These are phyloP conservation scores for Mercurialis annua DNA, from an alignment of 345 rosid genomes.

Conservation along the genomic window DNA sequence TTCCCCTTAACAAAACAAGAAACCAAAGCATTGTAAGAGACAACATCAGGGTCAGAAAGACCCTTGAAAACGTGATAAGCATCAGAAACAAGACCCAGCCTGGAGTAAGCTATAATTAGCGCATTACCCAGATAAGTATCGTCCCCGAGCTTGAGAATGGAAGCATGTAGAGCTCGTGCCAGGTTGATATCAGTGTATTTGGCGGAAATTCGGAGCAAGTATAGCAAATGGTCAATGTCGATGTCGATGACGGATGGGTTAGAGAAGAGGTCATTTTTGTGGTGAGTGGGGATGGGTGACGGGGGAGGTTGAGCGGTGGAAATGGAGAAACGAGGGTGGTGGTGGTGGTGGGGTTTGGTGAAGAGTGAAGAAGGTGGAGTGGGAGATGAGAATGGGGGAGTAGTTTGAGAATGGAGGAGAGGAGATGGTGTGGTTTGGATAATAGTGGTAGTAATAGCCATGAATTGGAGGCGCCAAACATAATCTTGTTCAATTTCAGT, in stretches of 20 bases:
- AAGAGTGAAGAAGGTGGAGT: slow-evolving; percentile 18
- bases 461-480: slow-evolving; percentile 25
- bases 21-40: slow-evolving; percentile 62
- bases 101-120: slow-evolving; percentile 57
- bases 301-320: slow-evolving; percentile 7
- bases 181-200: slow-evolving; percentile 43
- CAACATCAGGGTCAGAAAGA: slow-evolving; percentile 55
- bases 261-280: too few relatives aligned
- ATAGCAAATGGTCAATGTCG: slow-evolving; percentile 33
- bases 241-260: slow-evolving; percentile 19
- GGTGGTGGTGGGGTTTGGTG: slow-evolving; percentile 14
- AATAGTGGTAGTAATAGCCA: slow-evolving; percentile 47
- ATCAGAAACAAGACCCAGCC: slow-evolving; percentile 47
- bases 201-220: slow-evolving; percentile 51
- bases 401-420: slow-evolving; percentile 20
- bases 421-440: slow-evolving; percentile 28
- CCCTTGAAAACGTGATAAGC: slow-evolving; percentile 49
- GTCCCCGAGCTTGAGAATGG: slow-evolving; percentile 46
- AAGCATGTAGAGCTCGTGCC: slow-evolving; percentile 60
- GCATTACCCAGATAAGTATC: slow-evolving; percentile 46
- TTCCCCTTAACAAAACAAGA: slow-evolving; percentile 54
- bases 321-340: slow-evolving; percentile 19
- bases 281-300: background rate
- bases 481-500: slow-evolving; percentile 4
- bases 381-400: slow-evolving; percentile 19